These are phyloP conservation scores for Calonectria pauciramosa DNA, from an alignment of 2,329 filamentous ascomycete species.

Conservation along the genomic window DNA sequence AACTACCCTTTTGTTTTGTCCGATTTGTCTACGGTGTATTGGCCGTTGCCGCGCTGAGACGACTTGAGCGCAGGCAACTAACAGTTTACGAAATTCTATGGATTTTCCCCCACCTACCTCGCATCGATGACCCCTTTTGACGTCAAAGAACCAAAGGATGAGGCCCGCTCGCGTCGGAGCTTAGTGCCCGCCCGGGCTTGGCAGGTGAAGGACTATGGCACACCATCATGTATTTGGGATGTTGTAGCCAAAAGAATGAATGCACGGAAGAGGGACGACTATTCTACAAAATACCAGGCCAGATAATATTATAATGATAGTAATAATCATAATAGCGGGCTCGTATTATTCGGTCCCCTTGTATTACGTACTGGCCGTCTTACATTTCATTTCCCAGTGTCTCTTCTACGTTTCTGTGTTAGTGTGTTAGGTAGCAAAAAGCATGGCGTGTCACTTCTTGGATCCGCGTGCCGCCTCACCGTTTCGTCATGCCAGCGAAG, in stretches of 20 bases:
- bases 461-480: background rate
- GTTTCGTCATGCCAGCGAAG: background rate
- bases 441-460: background rate
- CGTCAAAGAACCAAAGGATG: background rate
- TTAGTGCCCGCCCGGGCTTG: background rate
- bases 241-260: background rate
- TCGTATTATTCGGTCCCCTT: background rate
- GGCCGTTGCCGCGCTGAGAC: constrained; percentile 20
- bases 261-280: background rate
- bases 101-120: background rate
- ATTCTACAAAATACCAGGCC: background rate
- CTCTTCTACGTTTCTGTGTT: background rate
- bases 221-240: background rate
- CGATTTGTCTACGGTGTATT: constrained; percentile 15
- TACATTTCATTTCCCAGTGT: background rate
- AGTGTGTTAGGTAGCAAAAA: background rate
- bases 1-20: constrained; percentile 13
- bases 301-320: background rate
- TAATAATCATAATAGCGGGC: background rate
- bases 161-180: background rate
- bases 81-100: constrained; percentile 25
- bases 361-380: background rate
- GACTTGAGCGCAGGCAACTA: constrained; percentile 26
- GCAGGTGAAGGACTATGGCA: background rate
- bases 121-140: background rate